A percentile compares a stretch with the other conserved stretches of the same genome.
phyloP scores from a whole-genome alignment of 2,329 filamentous ascomycete genomes.

The Fusarium sacchari region DNA sequence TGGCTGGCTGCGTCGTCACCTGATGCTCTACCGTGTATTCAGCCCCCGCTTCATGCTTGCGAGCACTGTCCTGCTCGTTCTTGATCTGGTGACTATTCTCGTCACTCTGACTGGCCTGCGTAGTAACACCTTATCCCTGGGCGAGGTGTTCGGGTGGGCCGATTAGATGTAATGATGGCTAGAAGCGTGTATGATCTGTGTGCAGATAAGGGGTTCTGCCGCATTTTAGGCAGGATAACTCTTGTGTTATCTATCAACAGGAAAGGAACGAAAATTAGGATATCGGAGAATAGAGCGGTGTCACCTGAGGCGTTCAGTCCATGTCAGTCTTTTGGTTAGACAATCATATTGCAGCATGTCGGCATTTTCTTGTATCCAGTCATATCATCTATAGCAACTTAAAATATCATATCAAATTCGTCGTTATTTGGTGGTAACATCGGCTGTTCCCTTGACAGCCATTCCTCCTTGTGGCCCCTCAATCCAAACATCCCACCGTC shows the following conservation, averaged over 20 bases:
- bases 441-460: conserved; percentile 68
- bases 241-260: background rate
- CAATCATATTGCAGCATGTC: conserved; percentile 21
- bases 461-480: conserved; percentile 66
- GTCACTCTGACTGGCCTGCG: conserved; percentile 79
- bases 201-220: background rate
- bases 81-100: conserved; percentile 78
- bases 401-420: background rate
- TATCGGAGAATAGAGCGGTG: conserved; percentile 10
- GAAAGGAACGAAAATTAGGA: background rate
- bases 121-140: conserved; percentile 80
- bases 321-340: conserved; percentile 10
- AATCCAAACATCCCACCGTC: conserved; percentile 53
- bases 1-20: conserved; percentile 84
- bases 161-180: conserved; percentile 49
- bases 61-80: conserved; percentile 73
- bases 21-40: conserved; percentile 98
- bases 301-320: conserved; percentile 4
- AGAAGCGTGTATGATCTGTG: conserved; percentile 24
- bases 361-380: conserved; percentile 22
- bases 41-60: conserved; percentile 90
- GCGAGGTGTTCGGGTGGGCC: conserved; percentile 88
- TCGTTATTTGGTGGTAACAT: conserved; percentile 20
- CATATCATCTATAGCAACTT: background rate
- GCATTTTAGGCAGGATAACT: background rate